A percentile compares a stretch with the other conserved stretches of the same genome.
Evolutionary conservation across 345 rosid genomes (phyloP).

Genomic region (Citrus maxima): DNA sequence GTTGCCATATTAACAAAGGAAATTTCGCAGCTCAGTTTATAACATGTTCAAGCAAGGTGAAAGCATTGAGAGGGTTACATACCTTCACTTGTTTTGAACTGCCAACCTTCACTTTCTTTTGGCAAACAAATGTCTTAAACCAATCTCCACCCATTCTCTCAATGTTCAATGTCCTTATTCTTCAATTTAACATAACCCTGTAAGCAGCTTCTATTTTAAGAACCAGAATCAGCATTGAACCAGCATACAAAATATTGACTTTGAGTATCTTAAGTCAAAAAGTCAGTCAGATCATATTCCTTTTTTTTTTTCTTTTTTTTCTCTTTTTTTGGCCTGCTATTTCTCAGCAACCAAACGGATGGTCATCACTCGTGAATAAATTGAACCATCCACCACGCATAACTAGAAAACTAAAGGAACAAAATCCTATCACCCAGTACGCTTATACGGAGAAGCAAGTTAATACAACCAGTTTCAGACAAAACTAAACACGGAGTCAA

Average conservation of each 20-base stretch:
- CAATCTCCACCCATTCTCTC: slow-evolving; percentile 74
- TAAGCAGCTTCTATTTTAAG: slow-evolving; percentile 5
- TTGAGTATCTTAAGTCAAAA: neutral
- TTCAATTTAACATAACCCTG: slow-evolving; percentile 32
- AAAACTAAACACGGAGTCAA: neutral
- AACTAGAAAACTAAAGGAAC: neutral
- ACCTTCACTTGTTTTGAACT: slow-evolving; percentile 51
- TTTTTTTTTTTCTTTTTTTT: too few relatives aligned
- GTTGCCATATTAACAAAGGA: neutral
- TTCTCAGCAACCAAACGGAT: slow-evolving; percentile 11
- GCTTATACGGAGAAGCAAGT: neutral
- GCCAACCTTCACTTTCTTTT: slow-evolving; percentile 55
- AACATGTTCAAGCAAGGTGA: neutral
- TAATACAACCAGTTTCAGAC: neutral
- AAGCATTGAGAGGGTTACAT: neutral
- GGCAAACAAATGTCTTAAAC: slow-evolving; percentile 66
- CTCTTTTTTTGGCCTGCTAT: neutral
- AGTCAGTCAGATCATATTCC: neutral
- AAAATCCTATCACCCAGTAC: neutral
- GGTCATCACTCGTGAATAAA: neutral
- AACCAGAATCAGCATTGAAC: slow-evolving; percentile 17
- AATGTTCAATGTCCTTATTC: neutral
- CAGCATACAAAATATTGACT: neutral
- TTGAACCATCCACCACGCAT: neutral
- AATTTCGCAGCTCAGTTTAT: neutral